Evolutionary conservation across 1,284 basidiomycete species (phyloP), one percentile per base, ranked within the genome.

Genomic region (Papiliotrema nemorosa): DNA sequence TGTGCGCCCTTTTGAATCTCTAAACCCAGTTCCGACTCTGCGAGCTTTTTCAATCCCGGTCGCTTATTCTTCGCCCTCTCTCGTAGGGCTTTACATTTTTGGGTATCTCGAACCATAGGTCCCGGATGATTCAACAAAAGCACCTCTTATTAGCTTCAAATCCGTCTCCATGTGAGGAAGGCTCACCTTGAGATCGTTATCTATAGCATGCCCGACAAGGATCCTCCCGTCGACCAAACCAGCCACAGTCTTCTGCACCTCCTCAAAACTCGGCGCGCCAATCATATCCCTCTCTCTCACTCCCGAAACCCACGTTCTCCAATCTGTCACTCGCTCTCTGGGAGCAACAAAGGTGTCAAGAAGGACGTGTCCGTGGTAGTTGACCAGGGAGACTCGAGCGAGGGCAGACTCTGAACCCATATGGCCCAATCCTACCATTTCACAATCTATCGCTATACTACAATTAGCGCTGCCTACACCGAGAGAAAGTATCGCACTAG

Each of bases 351-450:
- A 94, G 29, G 81, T 86, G 66, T 98, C 94, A 55, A 94, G 72
- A 35, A 88, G 76, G 22, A 89, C 78, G 5, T 80, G 83, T 0
- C 94, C 94, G 63, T 91, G 79, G 69, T 84, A 96, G 72, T 97
- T 96, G 53, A 97, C 91, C 37, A 97, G 74, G 40, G 87, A 90
- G 49, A 97, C 90, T 38, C 93, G 85, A 1, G 94, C 94, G 2
- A 97, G 79, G 0, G 86, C 85, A 0, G 87, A 91, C 67, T 96
- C 82, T 2, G 81, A 58, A 10, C 90, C 92, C 27, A 86, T 80
- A 9, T 84, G 80, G 0, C 93, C 92, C 5, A 97, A 83, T 1
- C 93, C 93, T 3, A 98, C 94, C 93, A 98, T 97, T 75, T 98
- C 64, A 52, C 64, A 67, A 49, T 66, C 67, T 36, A 67, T 60